Evolutionary conservation across 1,139 yeast species (phyloP).

Genomic region (Kazachstania sp.): DNA sequence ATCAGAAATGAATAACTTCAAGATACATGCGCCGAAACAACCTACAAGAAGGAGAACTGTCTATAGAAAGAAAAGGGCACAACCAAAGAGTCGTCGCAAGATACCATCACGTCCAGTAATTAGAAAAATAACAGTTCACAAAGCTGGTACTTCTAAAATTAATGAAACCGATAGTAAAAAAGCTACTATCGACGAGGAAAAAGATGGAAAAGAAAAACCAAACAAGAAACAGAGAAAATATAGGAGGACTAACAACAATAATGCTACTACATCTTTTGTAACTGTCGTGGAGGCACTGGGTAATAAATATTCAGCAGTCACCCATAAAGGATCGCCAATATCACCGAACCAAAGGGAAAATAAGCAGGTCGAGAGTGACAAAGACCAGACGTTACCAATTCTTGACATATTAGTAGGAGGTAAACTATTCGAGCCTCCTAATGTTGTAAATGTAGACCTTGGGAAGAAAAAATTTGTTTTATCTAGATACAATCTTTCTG

Average conservation of each 20-base stretch:
- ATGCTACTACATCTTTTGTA: constrained; percentile 10
- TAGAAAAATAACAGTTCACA: neutral
- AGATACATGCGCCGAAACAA: neutral
- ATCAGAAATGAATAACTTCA: neutral
- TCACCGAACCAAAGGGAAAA: neutral
- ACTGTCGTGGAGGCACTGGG: constrained; percentile 25
- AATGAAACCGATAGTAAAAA: neutral
- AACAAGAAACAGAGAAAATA: constrained; percentile 3
- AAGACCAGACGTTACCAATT: neutral
- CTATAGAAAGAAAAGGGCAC: neutral
- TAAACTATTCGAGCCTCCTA: constrained; percentile 10
- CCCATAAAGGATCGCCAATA: neutral
- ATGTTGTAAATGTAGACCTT: constrained; percentile 12
- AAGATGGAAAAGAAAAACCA: neutral
- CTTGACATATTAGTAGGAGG: constrained; percentile 1
- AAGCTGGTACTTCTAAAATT: neutral
- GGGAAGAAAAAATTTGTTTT: constrained; percentile 12
- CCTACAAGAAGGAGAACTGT: neutral
- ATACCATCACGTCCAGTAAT: neutral
- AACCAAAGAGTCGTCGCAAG: neutral
- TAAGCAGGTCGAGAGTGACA: neutral
- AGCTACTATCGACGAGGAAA: neutral
- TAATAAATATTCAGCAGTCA: constrained; percentile 8
- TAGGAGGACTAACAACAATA: neutral
- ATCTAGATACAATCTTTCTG: constrained; percentile 16